Percentiles rank a stretch among this genome's conserved stretches.
phyloP scores from a whole-genome alignment of 495 filamentous ascomycete species.

The Podospora comata region DNA sequence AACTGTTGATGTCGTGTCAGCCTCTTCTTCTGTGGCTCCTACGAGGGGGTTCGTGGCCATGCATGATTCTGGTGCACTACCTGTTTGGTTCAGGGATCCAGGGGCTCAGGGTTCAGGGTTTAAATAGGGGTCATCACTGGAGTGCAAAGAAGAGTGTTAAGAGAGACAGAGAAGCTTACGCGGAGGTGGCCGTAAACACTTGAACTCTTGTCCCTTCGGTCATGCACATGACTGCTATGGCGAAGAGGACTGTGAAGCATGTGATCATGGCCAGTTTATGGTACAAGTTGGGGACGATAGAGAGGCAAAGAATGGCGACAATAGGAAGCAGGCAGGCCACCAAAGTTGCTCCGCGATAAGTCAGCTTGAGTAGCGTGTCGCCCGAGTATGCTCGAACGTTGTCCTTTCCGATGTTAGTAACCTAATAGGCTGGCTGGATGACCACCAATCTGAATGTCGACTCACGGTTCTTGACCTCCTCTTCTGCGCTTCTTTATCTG shows the following conservation, averaged over 20 bases:
- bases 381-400: conserved; percentile 7
- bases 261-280: conserved; percentile 19
- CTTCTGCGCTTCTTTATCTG: neutral
- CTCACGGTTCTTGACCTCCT: conserved; percentile 2
- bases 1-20: neutral
- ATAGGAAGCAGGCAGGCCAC: conserved; percentile 25
- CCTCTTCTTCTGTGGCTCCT: neutral
- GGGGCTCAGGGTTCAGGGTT: neutral
- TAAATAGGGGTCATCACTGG: too few relatives aligned
- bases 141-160: too few relatives aligned
- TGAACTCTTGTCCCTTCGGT: conserved; percentile 9
- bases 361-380: conserved; percentile 9
- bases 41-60: too few relatives aligned
- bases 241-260: conserved; percentile 23
- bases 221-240: conserved; percentile 20
- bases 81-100: neutral
- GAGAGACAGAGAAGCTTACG: neutral
- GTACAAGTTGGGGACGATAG: conserved; percentile 5
- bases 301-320: conserved; percentile 21
- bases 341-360: conserved; percentile 15
- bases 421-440: too few relatives aligned
- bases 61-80: too few relatives aligned
- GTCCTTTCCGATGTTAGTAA: too few relatives aligned
- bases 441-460: neutral
- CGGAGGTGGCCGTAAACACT: neutral